Conservation (phyloP, 768 basidiomycete genomes). For the Boletus barrowsii region DNA sequence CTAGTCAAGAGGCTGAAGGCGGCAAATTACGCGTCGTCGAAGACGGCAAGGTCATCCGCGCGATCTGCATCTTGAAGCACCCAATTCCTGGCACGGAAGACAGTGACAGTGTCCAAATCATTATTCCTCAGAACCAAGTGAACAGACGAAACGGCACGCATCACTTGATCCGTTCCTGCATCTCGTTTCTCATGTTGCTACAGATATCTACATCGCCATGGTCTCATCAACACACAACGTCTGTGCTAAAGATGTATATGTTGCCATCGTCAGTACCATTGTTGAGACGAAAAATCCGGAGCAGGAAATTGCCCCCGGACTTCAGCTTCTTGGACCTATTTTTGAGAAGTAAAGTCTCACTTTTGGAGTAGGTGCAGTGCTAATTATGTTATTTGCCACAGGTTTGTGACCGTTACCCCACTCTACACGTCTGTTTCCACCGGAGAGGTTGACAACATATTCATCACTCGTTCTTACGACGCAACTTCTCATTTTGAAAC, state of each 20-base stretch:
- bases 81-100: slow-evolving; percentile 98
- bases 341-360: slow-evolving; percentile 75
- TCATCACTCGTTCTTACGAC: slow-evolving; percentile 96
- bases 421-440: slow-evolving; percentile 85
- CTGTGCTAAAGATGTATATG: slow-evolving; percentile 90
- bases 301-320: slow-evolving; percentile 86
- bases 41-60: slow-evolving; percentile 91
- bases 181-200: slow-evolving; percentile 4
- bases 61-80: slow-evolving; percentile 97
- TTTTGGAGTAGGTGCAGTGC: slow-evolving; percentile 1
- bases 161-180: neutral
- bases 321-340: slow-evolving; percentile 88
- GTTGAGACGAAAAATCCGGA: slow-evolving; percentile 95
- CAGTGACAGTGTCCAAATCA: slow-evolving; percentile 92
- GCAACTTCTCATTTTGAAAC: slow-evolving; percentile 99
- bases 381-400: slow-evolving; percentile 30
- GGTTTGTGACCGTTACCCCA: slow-evolving; percentile 87
- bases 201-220: slow-evolving; percentile 98
- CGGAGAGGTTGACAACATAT: slow-evolving; percentile 86
- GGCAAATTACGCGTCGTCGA: slow-evolving; percentile 89
- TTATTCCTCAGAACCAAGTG: slow-evolving; percentile 99
- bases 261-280: slow-evolving; percentile 97
- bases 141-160: slow-evolving; percentile 81
- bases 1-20: slow-evolving; percentile 56
- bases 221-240: slow-evolving; percentile 98